Evolutionary conservation across 129 eudicot genomes (phyloP).

Genomic region (Deinandra increscens): DNA sequence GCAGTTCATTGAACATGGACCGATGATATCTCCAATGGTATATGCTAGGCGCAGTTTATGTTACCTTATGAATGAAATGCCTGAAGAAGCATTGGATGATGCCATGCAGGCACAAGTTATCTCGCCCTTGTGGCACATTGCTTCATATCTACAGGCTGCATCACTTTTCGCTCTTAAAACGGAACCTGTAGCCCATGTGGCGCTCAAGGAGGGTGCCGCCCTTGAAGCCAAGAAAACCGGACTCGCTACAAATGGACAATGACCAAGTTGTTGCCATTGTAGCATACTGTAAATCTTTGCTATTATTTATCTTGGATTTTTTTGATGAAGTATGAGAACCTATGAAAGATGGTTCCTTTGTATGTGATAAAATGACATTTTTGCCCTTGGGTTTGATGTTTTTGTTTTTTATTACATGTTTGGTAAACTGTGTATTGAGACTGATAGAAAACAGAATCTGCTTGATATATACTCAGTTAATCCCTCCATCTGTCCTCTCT

Average conservation of each 20-base stretch:
- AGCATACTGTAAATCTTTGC: slow-evolving; percentile 33
- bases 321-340: slow-evolving; percentile 23
- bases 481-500: too few relatives aligned
- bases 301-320: background rate
- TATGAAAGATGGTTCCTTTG: slow-evolving; percentile 14
- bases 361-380: slow-evolving; percentile 19
- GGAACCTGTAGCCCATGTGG: slow-evolving; percentile 55
- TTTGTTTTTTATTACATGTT: slow-evolving; percentile 13
- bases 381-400: slow-evolving; percentile 24
- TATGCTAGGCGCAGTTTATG: slow-evolving; percentile 63
- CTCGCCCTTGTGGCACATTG: slow-evolving; percentile 67
- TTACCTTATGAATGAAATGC: slow-evolving; percentile 50
- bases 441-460: slow-evolving; percentile 13
- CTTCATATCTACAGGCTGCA: slow-evolving; percentile 57
- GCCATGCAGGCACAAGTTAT: slow-evolving; percentile 73
- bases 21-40: slow-evolving; percentile 64
- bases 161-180: slow-evolving; percentile 54
- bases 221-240: slow-evolving; percentile 54
- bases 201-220: slow-evolving; percentile 55
- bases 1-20: slow-evolving; percentile 65
- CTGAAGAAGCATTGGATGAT: slow-evolving; percentile 61
- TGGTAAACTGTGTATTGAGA: slow-evolving; percentile 36
- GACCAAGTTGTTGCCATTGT: slow-evolving; percentile 15
- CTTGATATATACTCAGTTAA: too few relatives aligned
- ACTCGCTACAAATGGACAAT: slow-evolving; percentile 29